Percentiles rank a stretch among this genome's conserved stretches.
phyloP scores from a whole-genome alignment of 345 rosid species.

The Xanthoceras sorbifolium region DNA sequence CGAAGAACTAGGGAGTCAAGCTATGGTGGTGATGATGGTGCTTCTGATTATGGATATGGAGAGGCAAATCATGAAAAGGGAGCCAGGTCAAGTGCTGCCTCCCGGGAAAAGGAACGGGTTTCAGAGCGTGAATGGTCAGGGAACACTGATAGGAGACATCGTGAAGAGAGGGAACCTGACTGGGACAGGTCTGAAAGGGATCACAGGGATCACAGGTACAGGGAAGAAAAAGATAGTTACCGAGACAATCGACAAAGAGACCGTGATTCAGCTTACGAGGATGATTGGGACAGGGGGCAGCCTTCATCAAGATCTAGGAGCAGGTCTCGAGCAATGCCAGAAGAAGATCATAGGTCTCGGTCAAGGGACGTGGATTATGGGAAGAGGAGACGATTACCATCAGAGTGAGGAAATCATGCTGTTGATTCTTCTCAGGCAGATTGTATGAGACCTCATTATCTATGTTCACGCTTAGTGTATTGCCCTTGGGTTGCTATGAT shows the following conservation, averaged over 20 bases:
- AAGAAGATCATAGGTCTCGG: constrained; percentile 68
- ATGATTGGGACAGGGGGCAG: constrained; percentile 71
- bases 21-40: constrained; percentile 85
- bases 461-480: constrained; percentile 16
- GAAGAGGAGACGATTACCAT: constrained; percentile 65
- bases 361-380: constrained; percentile 79
- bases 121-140: constrained; percentile 80
- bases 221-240: constrained; percentile 66
- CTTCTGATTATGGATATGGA: constrained; percentile 81
- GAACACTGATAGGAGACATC: constrained; percentile 64
- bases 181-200: constrained; percentile 63
- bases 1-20: constrained; percentile 62
- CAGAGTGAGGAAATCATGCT: constrained; percentile 37
- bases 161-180: constrained; percentile 52
- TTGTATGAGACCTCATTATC: constrained; percentile 5
- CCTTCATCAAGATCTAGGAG: constrained; percentile 69
- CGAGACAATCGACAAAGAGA: constrained; percentile 69
- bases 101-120: constrained; percentile 61
- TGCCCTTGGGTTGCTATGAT: constrained; percentile 26
- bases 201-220: constrained; percentile 53
- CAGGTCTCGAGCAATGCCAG: constrained; percentile 63
- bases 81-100: constrained; percentile 46
- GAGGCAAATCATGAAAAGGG: constrained; percentile 78
- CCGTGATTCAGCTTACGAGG: constrained; percentile 63
- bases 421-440: constrained; percentile 18